Percentiles rank a stretch among this genome's conserved stretches.
phyloP scores from a whole-genome alignment of 129 eudicot genomes.

The Logfia minima region DNA sequence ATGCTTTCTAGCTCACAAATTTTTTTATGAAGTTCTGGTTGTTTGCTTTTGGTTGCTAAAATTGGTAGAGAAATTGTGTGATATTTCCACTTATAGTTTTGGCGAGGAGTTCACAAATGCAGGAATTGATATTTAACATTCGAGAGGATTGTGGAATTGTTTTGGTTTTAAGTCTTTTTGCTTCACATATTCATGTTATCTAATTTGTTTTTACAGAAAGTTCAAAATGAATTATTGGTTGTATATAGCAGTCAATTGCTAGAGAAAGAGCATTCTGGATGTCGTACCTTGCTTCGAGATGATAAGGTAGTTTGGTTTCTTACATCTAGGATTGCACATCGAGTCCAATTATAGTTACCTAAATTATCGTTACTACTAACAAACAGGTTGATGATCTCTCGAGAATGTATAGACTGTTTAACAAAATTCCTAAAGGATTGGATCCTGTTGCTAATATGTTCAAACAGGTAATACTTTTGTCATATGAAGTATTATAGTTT shows the following conservation, averaged over 20 bases:
- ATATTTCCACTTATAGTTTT: neutral
- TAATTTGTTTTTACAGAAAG: conserved; percentile 43
- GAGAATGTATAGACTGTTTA: conserved; percentile 76
- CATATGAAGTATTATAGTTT: neutral
- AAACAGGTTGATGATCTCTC: conserved; percentile 76
- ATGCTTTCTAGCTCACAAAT: too few species aligned
- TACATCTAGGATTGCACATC: neutral
- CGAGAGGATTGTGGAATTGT: neutral
- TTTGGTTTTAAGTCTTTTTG: neutral
- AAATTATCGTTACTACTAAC: conserved; percentile 7
- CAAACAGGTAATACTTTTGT: conserved; percentile 50
- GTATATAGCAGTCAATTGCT: conserved; percentile 58
- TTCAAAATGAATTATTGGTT: conserved; percentile 71
- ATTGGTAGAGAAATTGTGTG: neutral
- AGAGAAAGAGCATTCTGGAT: conserved; percentile 88
- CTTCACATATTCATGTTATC: neutral
- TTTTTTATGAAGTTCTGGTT: too few species aligned
- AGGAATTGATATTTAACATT: too few species aligned
- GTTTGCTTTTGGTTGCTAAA: too few species aligned
- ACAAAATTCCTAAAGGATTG: conserved; percentile 60
- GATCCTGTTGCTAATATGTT: conserved; percentile 76
- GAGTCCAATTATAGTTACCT: neutral
- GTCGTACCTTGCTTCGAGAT: conserved; percentile 69
- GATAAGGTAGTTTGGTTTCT: conserved; percentile 54
- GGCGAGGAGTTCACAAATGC: neutral